These are phyloP conservation scores for Andrographis paniculata DNA, from an alignment of 305 asterid genomes.

Conservation along the genomic window DNA sequence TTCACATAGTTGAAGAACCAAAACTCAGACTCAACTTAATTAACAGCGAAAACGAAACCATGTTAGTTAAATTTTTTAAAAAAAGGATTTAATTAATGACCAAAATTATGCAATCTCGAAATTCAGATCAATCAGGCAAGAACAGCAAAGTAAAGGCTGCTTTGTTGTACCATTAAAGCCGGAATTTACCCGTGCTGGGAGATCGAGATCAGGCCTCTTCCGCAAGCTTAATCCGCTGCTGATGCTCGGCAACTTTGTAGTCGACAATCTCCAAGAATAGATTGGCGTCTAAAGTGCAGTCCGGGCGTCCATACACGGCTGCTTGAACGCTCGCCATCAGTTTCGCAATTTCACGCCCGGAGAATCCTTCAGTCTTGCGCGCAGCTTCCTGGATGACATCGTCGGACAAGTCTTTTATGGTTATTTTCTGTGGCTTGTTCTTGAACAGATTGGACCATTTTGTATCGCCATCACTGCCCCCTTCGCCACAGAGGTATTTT, in stretches of 20 bases:
- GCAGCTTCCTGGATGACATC: constrained; percentile 72
- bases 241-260: constrained; percentile 81
- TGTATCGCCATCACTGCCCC: constrained; percentile 19
- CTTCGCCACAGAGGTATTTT: constrained; percentile 64
- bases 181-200: too few relatives aligned
- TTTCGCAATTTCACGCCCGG: constrained; percentile 94
- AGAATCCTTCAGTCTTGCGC: constrained; percentile 62
- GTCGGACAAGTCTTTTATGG: constrained; percentile 54
- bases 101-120: too few relatives aligned
- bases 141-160: too few relatives aligned
- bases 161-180: too few relatives aligned
- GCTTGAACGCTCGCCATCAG: constrained; percentile 96
- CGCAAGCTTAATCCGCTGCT: constrained; percentile 69
- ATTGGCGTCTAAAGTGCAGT: constrained; percentile 58
- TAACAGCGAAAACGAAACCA: too few relatives aligned
- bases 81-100: too few relatives aligned
- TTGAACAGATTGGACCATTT: constrained; percentile 46
- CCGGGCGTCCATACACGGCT: constrained; percentile 78
- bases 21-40: too few relatives aligned
- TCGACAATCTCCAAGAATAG: constrained; percentile 73
- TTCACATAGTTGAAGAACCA: too few relatives aligned
- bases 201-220: constrained; percentile 26
- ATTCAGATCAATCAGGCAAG: too few relatives aligned
- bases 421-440: constrained; percentile 51
- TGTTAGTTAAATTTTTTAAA: too few relatives aligned